phyloP scores from a whole-genome alignment of 768 basidiomycete species.

The Saitozyma sp. region DNA sequence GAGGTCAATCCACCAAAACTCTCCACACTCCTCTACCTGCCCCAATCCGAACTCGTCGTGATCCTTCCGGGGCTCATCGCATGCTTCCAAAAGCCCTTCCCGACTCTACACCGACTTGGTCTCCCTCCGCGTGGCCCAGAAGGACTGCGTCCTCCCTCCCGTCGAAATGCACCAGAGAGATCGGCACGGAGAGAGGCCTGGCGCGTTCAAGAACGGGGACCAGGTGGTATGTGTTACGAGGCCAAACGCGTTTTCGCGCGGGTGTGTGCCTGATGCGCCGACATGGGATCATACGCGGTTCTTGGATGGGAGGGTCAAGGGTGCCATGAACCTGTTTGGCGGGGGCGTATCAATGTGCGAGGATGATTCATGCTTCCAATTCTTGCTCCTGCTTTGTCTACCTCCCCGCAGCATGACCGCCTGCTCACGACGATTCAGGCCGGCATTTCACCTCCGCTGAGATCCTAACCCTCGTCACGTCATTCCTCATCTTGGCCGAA shows the following conservation, averaged over 20 bases:
- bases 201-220: constrained; percentile 17
- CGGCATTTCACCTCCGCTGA: constrained; percentile 34
- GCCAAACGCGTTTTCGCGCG: not conserved
- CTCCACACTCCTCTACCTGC: constrained; percentile 21
- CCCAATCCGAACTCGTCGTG: constrained; percentile 16
- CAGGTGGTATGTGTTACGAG: constrained; percentile 27
- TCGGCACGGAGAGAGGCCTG: constrained; percentile 10
- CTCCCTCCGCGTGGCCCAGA: constrained; percentile 19
- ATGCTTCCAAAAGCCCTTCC: constrained; percentile 29
- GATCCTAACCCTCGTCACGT: constrained; percentile 27
- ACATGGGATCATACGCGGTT: constrained; percentile 22
- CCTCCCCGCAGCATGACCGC: no score
- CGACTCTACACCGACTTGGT: constrained; percentile 21
- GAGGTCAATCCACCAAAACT: constrained; percentile 17
- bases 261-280: constrained; percentile 20
- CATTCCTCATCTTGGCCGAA: constrained; percentile 17
- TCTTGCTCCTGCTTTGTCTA: no score
- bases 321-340: constrained; percentile 32
- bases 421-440: constrained; percentile 15
- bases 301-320: constrained; percentile 14
- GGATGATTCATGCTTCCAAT: constrained; percentile 13
- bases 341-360: constrained; percentile 37
- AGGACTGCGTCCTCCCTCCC: constrained; percentile 20
- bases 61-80: constrained; percentile 19
- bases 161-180: constrained; percentile 1